Evolutionary conservation across 1,139 yeast species (phyloP).

Genomic region (Keqinozyma sinolaborantium): DNA sequence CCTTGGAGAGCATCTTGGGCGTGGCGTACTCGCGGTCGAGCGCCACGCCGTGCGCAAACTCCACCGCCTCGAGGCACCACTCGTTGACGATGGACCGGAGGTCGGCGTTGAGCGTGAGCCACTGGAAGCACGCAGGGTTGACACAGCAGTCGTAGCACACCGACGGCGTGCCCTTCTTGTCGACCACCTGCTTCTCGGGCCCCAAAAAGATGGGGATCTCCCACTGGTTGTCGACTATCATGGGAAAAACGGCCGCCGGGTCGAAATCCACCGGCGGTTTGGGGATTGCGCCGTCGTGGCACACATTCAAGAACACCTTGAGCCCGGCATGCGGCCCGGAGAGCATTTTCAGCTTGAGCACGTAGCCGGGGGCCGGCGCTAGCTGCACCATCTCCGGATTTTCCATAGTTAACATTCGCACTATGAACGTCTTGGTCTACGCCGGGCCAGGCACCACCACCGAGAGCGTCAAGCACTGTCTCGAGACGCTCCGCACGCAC

Average conservation of each 20-base stretch:
- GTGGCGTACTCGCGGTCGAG: constrained; percentile 41
- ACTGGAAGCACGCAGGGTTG: constrained; percentile 54
- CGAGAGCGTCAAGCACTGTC: constrained; percentile 80
- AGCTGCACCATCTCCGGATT: constrained; percentile 17
- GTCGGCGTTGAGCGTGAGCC: constrained; percentile 56
- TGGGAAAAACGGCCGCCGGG: constrained; percentile 57
- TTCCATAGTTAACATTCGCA: constrained; percentile 10
- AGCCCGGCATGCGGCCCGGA: constrained; percentile 37
- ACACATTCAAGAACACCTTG: constrained; percentile 77
- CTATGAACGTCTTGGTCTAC: constrained; percentile 79
- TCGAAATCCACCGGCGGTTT: constrained; percentile 44
- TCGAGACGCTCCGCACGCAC: constrained; percentile 68
- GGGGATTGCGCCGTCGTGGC: constrained; percentile 66
- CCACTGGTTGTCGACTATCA: constrained; percentile 74
- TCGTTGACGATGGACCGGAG: constrained; percentile 48
- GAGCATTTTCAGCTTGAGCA: constrained; percentile 55
- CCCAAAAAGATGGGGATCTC: constrained; percentile 79
- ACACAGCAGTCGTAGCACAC: constrained; percentile 76
- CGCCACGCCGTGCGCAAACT: constrained; percentile 39
- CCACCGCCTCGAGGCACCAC: constrained; percentile 70
- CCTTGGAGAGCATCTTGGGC: constrained; percentile 66
- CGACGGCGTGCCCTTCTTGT: constrained; percentile 66
- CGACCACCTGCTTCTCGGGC: constrained; percentile 48
- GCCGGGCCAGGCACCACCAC: constrained; percentile 86
- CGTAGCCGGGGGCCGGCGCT: constrained; percentile 59